phyloP scores from a whole-genome alignment of 805 yeast genomes.

The Yarrowia sp. region DNA sequence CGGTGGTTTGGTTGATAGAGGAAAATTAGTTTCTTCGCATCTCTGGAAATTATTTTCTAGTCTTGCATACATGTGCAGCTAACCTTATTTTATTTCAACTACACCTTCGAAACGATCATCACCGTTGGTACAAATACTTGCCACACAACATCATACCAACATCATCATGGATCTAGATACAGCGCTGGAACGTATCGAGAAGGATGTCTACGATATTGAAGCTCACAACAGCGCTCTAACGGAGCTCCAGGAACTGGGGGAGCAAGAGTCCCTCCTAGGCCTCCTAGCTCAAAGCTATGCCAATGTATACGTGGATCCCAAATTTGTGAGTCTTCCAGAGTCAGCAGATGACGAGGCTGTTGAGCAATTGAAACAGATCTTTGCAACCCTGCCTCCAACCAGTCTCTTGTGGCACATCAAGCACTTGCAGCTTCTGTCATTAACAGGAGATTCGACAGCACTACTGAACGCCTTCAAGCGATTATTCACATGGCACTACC shows the following conservation, averaged over 20 bases:
- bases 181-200: conserved; percentile 1
- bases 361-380: not conserved
- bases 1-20: not conserved
- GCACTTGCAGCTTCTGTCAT: not conserved
- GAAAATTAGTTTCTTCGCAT: not conserved
- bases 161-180: conserved; percentile 8
- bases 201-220: conserved; percentile 10
- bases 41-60: conserved; percentile 7
- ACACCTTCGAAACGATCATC: not conserved
- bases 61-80: not conserved
- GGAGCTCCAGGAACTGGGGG: not conserved
- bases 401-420: conserved; percentile 3
- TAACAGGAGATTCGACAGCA: not conserved
- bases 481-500: not conserved
- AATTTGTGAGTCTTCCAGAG: not conserved
- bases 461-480: not conserved
- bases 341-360: not conserved
- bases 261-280: not conserved
- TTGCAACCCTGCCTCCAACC: not conserved
- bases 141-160: not conserved
- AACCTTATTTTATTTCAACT: not conserved
- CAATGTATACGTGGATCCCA: conserved; percentile 11
- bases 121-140: not conserved
- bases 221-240: not conserved
- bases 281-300: conserved; percentile 7